phyloP scores from a whole-genome alignment of 306 rosid genomes.

The Vigna hirtella region DNA sequence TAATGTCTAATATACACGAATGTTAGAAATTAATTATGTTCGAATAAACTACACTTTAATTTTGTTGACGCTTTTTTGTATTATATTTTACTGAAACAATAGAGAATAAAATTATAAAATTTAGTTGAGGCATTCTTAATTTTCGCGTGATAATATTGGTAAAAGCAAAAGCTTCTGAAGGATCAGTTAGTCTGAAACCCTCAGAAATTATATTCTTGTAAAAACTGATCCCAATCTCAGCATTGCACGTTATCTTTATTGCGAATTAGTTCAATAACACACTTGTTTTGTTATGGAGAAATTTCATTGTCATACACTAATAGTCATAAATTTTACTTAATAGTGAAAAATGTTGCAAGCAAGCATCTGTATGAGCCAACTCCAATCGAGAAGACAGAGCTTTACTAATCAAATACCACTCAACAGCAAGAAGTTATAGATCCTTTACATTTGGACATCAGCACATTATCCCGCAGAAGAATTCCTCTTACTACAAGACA shows the following conservation, averaged over 20 bases:
- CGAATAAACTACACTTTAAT: too few species aligned
- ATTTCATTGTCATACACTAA: not conserved
- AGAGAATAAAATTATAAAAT: not conserved
- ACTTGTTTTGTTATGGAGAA: not conserved
- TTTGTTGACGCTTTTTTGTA: not conserved
- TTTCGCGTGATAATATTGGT: not conserved
- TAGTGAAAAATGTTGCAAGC: not conserved
- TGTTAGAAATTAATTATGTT: too few species aligned
- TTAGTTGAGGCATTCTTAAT: not conserved
- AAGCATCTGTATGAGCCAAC: not conserved
- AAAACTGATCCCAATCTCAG: not conserved
- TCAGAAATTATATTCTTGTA: not conserved
- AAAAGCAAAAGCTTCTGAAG: not conserved
- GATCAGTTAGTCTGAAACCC: not conserved
- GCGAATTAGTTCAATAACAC: not conserved
- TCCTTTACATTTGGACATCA: constrained; percentile 14
- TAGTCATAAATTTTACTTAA: not conserved
- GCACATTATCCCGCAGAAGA: not conserved
- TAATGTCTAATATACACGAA: not conserved
- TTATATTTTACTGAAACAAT: not conserved
- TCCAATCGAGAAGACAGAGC: constrained; percentile 17
- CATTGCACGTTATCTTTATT: not conserved
- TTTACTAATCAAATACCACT: constrained; percentile 21
- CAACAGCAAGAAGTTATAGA: constrained; percentile 17
- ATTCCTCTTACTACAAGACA: not conserved